Evolutionary conservation across 1,284 basidiomycete species (phyloP).

Genomic region (Ganoderma lucidum): DNA sequence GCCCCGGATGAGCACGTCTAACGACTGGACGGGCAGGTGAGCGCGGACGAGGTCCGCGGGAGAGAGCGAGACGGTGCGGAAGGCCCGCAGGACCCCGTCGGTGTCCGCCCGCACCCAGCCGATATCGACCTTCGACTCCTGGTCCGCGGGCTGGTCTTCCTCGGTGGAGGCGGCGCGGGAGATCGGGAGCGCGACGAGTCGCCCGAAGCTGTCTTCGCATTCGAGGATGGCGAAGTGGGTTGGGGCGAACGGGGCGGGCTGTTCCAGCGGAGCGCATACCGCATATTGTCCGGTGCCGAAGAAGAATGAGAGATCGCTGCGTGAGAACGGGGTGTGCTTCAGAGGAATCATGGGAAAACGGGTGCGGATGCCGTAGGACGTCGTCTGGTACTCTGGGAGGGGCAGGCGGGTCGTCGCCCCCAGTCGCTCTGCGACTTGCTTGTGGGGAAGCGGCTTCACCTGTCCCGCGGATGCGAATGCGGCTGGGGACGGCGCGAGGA

Average conservation of each 20-base stretch:
- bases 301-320: not conserved
- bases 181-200: not conserved
- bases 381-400: not conserved
- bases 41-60: not conserved
- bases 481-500: not conserved
- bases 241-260: not conserved
- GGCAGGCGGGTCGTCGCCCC: not conserved
- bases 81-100: not conserved
- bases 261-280: not conserved
- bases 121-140: conserved; percentile 4
- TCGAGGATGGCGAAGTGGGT: conserved; percentile 7
- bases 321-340: not conserved
- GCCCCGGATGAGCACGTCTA: conserved; percentile 2
- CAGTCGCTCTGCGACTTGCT: not conserved
- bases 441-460: conserved; percentile 3
- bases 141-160: not conserved
- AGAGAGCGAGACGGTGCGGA: not conserved
- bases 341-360: conserved; percentile 1
- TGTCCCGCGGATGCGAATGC: not conserved
- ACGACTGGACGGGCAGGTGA: not conserved
- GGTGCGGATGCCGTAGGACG: conserved; percentile 4
- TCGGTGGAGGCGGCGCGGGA: not conserved
- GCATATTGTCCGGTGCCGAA: not conserved
- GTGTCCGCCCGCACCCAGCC: not conserved
- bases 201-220: conserved; percentile 6